Conservation (phyloP, 345 rosid species). For the Populus tremula region DNA sequence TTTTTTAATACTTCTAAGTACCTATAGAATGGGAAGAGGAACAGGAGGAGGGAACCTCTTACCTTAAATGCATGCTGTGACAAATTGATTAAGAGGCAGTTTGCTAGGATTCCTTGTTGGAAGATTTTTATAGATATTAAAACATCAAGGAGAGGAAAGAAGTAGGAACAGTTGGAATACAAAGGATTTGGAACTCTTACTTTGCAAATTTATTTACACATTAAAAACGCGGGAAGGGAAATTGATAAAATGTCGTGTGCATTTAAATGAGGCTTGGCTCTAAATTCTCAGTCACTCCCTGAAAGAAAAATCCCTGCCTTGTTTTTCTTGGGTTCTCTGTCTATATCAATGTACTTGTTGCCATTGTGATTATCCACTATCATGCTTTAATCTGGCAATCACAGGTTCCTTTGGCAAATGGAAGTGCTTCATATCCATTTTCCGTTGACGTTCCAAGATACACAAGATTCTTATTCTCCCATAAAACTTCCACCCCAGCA, state of each 20-base stretch:
- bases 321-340: not conserved
- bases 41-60: not conserved
- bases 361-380: not conserved
- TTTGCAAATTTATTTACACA: not conserved
- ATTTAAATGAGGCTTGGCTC: not conserved
- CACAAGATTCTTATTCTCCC: slow-evolving; percentile 90
- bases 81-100: not conserved
- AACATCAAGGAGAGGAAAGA: not conserved
- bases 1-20: not conserved
- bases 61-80: not conserved
- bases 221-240: not conserved
- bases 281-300: not conserved
- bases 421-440: slow-evolving; percentile 91
- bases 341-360: not conserved
- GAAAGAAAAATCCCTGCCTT: not conserved
- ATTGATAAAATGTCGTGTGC: not conserved
- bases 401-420: slow-evolving; percentile 98
- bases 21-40: not conserved
- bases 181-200: not conserved
- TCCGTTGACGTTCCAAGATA: slow-evolving; percentile 89
- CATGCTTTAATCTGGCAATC: slow-evolving; percentile 17
- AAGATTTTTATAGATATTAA: not conserved
- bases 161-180: not conserved
- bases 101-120: not conserved
- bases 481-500: slow-evolving; percentile 73